These are phyloP conservation scores for Sporothrix mexicana DNA, from an alignment of 2,329 filamentous ascomycete species.

Conservation along the genomic window DNA sequence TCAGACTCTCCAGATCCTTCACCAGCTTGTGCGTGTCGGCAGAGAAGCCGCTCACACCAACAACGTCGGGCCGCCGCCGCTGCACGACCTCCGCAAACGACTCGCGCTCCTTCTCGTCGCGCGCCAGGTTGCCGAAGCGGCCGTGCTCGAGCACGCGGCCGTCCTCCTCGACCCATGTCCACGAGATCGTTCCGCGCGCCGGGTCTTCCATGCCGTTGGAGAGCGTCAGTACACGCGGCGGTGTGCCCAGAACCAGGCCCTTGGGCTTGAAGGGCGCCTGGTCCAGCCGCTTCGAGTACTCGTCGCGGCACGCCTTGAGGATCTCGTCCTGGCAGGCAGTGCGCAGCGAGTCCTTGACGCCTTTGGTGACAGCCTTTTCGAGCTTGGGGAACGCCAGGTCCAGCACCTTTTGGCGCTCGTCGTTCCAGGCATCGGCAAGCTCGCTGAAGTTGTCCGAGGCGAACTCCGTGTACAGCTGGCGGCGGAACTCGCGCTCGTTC, in stretches of 20 bases:
- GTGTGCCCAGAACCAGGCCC: constrained; percentile 86
- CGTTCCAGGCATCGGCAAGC: constrained; percentile 92
- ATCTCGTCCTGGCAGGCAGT: constrained; percentile 94
- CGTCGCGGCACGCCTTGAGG: constrained; percentile 84
- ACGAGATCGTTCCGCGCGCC: constrained; percentile 79
- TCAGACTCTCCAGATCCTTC: constrained; percentile 77
- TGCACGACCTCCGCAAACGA: constrained; percentile 80
- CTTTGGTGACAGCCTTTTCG: constrained; percentile 82
- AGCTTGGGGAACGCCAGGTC: constrained; percentile 82
- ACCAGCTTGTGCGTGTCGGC: constrained; percentile 85
- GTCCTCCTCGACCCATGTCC: constrained; percentile 93
- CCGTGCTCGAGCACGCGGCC: constrained; percentile 88
- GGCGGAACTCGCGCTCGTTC: constrained; percentile 75
- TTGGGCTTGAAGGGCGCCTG: constrained; percentile 96
- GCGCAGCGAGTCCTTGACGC: constrained; percentile 91
- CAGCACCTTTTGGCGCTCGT: constrained; percentile 81
- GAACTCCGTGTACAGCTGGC: constrained; percentile 80
- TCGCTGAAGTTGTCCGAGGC: constrained; percentile 96
- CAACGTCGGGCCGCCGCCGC: constrained; percentile 83
- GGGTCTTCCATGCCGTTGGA: constrained; percentile 82
- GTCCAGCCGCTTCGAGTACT: constrained; percentile 87
- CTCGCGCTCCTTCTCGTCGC: constrained; percentile 69
- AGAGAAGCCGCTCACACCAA: constrained; percentile 86
- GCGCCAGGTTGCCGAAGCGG: constrained; percentile 79
- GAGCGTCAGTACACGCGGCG: constrained; percentile 83